Base-by-base conservation (phyloP, 2,329 filamentous ascomycete species). In the Neonectria ditissima region DNA sequence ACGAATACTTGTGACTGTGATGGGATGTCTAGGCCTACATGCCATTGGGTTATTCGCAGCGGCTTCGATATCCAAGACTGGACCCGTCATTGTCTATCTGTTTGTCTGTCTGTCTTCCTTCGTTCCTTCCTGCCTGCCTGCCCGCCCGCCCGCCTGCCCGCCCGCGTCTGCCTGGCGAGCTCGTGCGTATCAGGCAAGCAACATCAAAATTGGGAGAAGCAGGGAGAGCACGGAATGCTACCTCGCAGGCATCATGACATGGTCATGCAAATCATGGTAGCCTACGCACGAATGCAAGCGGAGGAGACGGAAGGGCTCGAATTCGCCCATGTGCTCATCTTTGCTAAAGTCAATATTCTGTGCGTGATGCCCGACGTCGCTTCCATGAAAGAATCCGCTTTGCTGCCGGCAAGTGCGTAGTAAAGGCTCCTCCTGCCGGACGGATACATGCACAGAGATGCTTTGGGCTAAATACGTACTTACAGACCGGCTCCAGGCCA, bases 311-410 rank as follows among this genome's bases (percentile, higher is more conserved):
- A 9, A 37, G 34, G 34, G 16, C 14, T 37, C n/a, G 34, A 16
- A n/a, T n/a, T 37, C 34, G 37, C n/a, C 10, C n/a, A 41, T 20
- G 34, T 41, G n/a, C n/a, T n/a, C n/a, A 20, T 41, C 53, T 48
- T 45, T 50, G 30, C 41, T 13, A 32, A 57, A 30, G 30, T 48
- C 13, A 32, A 57, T 39, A 48, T 62, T 22, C 41, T 47, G 47
- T 50, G 47, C 47, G 59, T 62, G 48, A 62, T 57, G 59, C 59
- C 54, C 59, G 30, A 62, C 53, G 54, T 58, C 59, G 59, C 59
- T 62, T 44, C 32, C 30, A 58, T 54, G 32, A 62, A 41, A 10
- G 37, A 41, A 62, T 62, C 59, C 59, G 59, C 59, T 62, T 54
- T 62, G 59, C 32, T 53, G 53, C 54, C 48, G 59, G 59, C 59